A percentile compares a stretch with the other conserved stretches of the same genome.
phyloP scores from a whole-genome alignment of 2,329 filamentous ascomycete species.

The Colletotrichum chlorophyti region DNA sequence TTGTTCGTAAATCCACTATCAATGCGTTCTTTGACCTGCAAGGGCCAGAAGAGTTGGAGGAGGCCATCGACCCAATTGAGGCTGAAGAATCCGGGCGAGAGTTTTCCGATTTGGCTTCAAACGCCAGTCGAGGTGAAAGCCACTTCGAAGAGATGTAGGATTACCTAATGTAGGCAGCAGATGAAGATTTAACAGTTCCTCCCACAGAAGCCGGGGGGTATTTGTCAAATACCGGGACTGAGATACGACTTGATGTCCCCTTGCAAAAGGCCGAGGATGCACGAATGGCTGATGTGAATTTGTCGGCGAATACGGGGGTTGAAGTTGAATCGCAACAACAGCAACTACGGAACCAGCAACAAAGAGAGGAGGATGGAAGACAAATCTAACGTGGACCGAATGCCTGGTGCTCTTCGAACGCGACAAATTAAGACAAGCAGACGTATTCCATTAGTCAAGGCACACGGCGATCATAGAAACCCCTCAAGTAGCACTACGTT shows the following conservation, averaged over 20 bases:
- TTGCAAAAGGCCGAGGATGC: background rate
- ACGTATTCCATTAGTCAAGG: too few species aligned
- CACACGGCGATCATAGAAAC: too few species aligned
- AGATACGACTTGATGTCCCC: background rate
- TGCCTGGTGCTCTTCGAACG: too few species aligned
- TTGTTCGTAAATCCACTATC: background rate
- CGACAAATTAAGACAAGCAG: too few species aligned
- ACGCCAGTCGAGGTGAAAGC: background rate
- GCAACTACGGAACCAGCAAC: background rate
- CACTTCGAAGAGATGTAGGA: background rate
- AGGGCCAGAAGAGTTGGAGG: background rate
- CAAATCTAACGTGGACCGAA: too few species aligned
- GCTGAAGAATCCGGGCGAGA: background rate
- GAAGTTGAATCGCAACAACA: background rate
- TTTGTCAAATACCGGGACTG: background rate
- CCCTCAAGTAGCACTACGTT: too few species aligned
- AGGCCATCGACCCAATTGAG: background rate
- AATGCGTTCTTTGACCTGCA: background rate
- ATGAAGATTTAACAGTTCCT: background rate
- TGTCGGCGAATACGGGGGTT: background rate
- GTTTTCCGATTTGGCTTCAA: background rate
- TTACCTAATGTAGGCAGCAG: background rate
- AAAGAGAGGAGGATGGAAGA: background rate
- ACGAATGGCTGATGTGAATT: background rate
- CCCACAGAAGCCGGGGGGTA: background rate